Evolutionary conservation across 805 yeast genomes (phyloP).

Genomic region (Kuraishia hungarica): DNA sequence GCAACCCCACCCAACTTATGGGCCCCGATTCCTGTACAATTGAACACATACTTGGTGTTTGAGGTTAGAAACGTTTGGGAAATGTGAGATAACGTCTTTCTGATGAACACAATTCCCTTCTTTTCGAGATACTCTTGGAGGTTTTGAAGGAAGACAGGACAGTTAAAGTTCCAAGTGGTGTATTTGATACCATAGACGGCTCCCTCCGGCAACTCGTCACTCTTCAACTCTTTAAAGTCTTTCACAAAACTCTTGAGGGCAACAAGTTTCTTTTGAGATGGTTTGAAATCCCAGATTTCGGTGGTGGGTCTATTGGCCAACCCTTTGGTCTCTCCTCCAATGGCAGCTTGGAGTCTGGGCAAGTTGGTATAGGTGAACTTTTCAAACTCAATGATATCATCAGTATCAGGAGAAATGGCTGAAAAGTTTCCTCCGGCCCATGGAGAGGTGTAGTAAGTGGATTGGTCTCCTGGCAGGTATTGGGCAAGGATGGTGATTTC

Average conservation of each 20-base stretch:
- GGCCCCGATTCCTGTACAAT: constrained; percentile 75
- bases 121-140: constrained; percentile 34
- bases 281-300: constrained; percentile 49
- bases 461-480: constrained; percentile 70
- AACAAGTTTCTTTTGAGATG: constrained; percentile 35
- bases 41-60: constrained; percentile 45
- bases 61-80: constrained; percentile 36
- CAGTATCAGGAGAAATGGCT: constrained; percentile 51
- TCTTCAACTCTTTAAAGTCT: constrained; percentile 31
- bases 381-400: constrained; percentile 41
- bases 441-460: constrained; percentile 69
- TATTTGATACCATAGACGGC: constrained; percentile 47
- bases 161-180: constrained; percentile 62
- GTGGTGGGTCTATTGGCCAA: constrained; percentile 45
- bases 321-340: constrained; percentile 46
- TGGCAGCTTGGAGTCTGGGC: constrained; percentile 26
- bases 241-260: constrained; percentile 41
- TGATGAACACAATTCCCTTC: constrained; percentile 43
- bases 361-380: constrained; percentile 47
- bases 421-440: constrained; percentile 69
- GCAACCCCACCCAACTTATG: constrained; percentile 52
- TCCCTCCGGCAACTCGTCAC: constrained; percentile 38
- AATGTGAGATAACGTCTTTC: constrained; percentile 41
- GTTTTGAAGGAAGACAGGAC: constrained; percentile 50
- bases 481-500: constrained; percentile 55